Conservation (phyloP, 2,329 filamentous ascomycete species). For the Pezicula rhizophila region DNA sequence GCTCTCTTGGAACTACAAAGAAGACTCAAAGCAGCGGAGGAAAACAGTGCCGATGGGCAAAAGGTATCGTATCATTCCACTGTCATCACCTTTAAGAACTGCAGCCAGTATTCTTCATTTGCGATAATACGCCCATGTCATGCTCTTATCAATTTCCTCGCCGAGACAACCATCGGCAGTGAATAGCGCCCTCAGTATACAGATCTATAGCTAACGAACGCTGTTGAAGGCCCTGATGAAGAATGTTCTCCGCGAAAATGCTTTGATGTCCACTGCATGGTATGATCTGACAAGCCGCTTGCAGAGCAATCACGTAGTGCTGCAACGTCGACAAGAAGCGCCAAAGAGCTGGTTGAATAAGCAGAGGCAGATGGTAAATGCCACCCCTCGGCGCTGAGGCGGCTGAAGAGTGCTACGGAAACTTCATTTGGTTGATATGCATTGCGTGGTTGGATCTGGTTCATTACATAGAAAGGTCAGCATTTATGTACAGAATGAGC, state of each 20-base stretch:
- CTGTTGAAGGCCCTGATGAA: conserved; percentile 29
- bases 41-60: conserved; percentile 20
- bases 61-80: conserved; percentile 22
- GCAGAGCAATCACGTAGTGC: conserved; percentile 75
- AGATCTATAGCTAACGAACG: conserved; percentile 5
- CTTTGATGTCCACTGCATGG: conserved; percentile 77
- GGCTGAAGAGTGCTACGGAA: neutral
- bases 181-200: neutral
- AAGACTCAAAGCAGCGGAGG: conserved; percentile 21
- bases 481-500: no score
- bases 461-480: no score
- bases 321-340: conserved; percentile 68
- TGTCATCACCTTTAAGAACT: conserved; percentile 5
- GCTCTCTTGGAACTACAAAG: conserved; percentile 23
- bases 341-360: conserved; percentile 81
- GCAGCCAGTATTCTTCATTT: conserved; percentile 1
- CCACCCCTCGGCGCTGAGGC: conserved; percentile 22
- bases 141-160: neutral
- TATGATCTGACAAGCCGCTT: conserved; percentile 73
- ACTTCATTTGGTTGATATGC: no score
- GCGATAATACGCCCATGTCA: neutral
- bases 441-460: no score
- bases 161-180: neutral
- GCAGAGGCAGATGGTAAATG: conserved; percentile 66
- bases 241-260: conserved; percentile 71